Conservation (phyloP, 148 eudicot genomes). For the Vaccinium myrtillus region DNA sequence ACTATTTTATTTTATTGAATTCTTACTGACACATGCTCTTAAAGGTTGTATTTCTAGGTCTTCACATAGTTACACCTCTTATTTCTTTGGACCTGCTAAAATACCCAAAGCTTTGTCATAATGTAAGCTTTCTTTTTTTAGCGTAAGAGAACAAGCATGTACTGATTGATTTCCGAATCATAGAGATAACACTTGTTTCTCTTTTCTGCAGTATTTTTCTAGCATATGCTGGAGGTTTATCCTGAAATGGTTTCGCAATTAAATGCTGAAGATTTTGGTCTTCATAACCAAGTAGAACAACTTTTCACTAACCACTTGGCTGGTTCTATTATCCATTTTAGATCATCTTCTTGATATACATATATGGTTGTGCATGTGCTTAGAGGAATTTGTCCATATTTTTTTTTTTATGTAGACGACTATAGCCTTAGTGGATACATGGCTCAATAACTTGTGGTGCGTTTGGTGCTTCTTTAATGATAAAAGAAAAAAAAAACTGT, state of each 20-base stretch:
- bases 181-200: constrained; percentile 17
- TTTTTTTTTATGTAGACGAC: not conserved
- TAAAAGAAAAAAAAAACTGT: not conserved
- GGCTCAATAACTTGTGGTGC: not conserved
- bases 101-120: constrained; percentile 84
- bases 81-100: constrained; percentile 78
- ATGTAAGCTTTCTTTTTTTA: constrained; percentile 49
- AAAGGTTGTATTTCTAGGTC: constrained; percentile 91
- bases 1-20: not conserved
- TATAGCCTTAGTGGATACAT: not conserved
- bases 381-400: not conserved
- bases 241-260: constrained; percentile 86
- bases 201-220: constrained; percentile 71
- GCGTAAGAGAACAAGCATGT: not conserved
- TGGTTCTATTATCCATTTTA: not conserved
- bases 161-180: not conserved
- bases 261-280: constrained; percentile 76
- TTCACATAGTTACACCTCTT: constrained; percentile 89
- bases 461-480: not conserved
- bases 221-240: constrained; percentile 95
- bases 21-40: constrained; percentile 16
- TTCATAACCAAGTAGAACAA: constrained; percentile 66
- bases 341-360: not conserved
- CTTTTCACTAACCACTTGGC: no score
- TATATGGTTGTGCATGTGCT: not conserved